Percentiles rank a stretch among this genome's conserved stretches.
phyloP scores from a whole-genome alignment of 345 rosid genomes.

The Theobroma cacao region DNA sequence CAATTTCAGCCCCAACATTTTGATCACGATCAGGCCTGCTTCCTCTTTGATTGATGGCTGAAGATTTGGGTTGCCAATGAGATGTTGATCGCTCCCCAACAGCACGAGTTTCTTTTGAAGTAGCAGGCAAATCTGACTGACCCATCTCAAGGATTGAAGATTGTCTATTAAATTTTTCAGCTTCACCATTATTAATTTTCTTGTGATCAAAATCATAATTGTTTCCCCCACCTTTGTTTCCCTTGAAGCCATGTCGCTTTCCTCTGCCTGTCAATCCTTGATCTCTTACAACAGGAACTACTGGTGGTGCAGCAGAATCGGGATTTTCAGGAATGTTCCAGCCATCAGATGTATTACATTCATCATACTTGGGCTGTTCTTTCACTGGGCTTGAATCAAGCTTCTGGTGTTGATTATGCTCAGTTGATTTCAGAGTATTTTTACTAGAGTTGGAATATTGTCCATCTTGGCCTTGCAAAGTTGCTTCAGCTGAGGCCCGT shows the following conservation, averaged over 20 bases:
- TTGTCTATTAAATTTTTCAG: conserved; percentile 35
- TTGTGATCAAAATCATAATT: conserved; percentile 49
- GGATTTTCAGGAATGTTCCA: conserved; percentile 55
- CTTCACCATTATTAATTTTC: conserved; percentile 41
- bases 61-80: conserved; percentile 74
- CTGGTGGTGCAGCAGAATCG: conserved; percentile 24
- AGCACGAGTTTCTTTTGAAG: conserved; percentile 59
- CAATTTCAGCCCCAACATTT: conserved; percentile 34
- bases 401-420: conserved; percentile 43
- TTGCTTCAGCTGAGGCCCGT: conserved; percentile 46
- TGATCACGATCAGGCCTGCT: conserved; percentile 42
- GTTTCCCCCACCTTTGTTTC: conserved; percentile 43
- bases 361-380: conserved; percentile 48
- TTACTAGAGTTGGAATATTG: conserved; percentile 31
- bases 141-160: conserved; percentile 40
- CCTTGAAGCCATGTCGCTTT: conserved; percentile 52
- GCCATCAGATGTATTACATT: conserved; percentile 49
- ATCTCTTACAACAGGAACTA: conserved; percentile 43
- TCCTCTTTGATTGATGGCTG: conserved; percentile 32
- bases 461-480: conserved; percentile 34
- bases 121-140: conserved; percentile 36
- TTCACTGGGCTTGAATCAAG: conserved; percentile 33
- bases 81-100: conserved; percentile 48
- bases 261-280: conserved; percentile 48
- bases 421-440: conserved; percentile 38